A percentile compares a stretch with the other conserved stretches of the same genome.
These are phyloP conservation scores for Clonostachys sp. DNA, from an alignment of 2,329 filamentous ascomycete genomes.

Conservation along the genomic window DNA sequence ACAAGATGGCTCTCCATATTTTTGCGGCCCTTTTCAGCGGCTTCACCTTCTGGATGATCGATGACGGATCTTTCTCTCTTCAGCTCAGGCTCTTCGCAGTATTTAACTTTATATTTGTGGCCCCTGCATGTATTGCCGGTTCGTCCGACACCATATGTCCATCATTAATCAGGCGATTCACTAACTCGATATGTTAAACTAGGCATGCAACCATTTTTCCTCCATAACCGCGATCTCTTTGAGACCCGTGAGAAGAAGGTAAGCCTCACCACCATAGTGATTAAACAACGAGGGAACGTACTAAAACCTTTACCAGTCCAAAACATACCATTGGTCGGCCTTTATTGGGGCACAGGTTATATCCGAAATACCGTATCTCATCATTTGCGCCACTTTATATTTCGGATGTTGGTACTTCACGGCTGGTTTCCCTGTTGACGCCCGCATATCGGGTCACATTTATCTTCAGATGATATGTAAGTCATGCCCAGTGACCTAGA, in stretches of 20 bases:
- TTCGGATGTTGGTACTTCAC: constrained; percentile 55
- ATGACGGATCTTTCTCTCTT: constrained; percentile 29
- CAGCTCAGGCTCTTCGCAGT: constrained; percentile 38
- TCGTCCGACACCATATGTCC: constrained; percentile 19
- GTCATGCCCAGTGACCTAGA: constrained; percentile 12
- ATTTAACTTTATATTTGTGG: constrained; percentile 41
- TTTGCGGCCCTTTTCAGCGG: constrained; percentile 39
- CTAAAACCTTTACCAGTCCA: constrained; percentile 21
- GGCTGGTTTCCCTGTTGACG: constrained; percentile 40
- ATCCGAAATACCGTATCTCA: constrained; percentile 40
- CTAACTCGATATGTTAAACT: constrained; percentile 27
- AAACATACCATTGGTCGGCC: constrained; percentile 57
- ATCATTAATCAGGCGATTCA: too few species aligned
- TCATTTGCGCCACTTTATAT: constrained; percentile 39
- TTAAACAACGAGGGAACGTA: not conserved
- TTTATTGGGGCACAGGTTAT: constrained; percentile 49
- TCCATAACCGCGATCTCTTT: constrained; percentile 51
- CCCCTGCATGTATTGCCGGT: constrained; percentile 18
- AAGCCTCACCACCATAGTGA: not conserved
- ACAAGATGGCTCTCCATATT: constrained; percentile 30
- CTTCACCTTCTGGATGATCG: constrained; percentile 44
- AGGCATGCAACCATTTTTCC: constrained; percentile 53
- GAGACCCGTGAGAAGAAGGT: constrained; percentile 52
- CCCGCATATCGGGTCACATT: constrained; percentile 38
- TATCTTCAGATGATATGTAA: constrained; percentile 40